These are phyloP conservation scores for Xylaria sp. DNA, from an alignment of 2,329 filamentous ascomycete species.

Conservation along the genomic window DNA sequence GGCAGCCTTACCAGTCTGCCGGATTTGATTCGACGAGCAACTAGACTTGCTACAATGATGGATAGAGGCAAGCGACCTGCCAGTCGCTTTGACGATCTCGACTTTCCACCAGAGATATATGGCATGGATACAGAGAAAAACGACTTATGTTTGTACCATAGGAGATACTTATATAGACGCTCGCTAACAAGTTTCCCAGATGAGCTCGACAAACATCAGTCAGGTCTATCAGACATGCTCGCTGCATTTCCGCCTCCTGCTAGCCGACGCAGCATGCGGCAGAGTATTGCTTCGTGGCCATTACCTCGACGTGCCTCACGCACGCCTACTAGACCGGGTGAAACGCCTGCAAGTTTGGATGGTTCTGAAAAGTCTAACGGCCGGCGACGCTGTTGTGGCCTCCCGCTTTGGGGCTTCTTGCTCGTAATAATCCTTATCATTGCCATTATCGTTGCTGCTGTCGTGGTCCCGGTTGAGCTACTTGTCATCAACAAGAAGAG, in stretches of 20 bases:
- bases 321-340: constrained; percentile 27
- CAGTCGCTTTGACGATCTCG: constrained; percentile 67
- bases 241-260: constrained; percentile 73
- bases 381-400: constrained; percentile 79
- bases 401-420: constrained; percentile 83
- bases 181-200: constrained; percentile 45
- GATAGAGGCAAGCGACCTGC: constrained; percentile 79
- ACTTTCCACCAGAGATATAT: constrained; percentile 61
- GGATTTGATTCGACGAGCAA: constrained; percentile 90
- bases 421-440: constrained; percentile 72
- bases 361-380: constrained; percentile 36
- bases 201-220: constrained; percentile 58
- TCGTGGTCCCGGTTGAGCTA: constrained; percentile 79
- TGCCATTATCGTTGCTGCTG: constrained; percentile 79
- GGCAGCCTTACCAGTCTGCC: constrained; percentile 92
- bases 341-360: constrained; percentile 25
- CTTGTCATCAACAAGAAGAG: constrained; percentile 64
- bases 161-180: not conserved
- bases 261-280: constrained; percentile 55
- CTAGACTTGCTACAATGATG: constrained; percentile 85
- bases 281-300: constrained; percentile 64
- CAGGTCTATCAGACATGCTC: constrained; percentile 72
- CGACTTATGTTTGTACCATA: constrained; percentile 52
- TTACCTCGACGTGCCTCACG: constrained; percentile 51
- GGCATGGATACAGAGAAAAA: constrained; percentile 55